Evolutionary conservation across 2,329 filamentous ascomycete genomes (phyloP).

Genomic region (Dactylella cylindrospora): DNA sequence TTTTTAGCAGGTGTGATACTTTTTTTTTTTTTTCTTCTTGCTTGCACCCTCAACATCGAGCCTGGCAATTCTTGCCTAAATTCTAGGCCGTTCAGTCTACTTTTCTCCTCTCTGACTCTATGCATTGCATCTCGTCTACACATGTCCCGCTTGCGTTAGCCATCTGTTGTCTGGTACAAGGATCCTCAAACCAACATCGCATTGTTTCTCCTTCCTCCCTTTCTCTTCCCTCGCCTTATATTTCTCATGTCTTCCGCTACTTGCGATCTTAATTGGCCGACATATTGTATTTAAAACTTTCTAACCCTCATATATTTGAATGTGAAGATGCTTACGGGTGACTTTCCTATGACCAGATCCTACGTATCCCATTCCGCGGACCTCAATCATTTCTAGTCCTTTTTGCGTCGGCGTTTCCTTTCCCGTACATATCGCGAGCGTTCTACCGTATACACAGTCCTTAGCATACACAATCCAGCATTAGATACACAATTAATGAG

Average conservation of each 20-base stretch:
- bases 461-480: slow-evolving; percentile 8
- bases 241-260: not conserved
- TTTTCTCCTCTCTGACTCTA: slow-evolving; percentile 25
- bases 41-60: slow-evolving; percentile 9
- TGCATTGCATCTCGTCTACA: slow-evolving; percentile 21
- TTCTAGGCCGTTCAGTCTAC: too few relatives aligned
- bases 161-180: too few relatives aligned
- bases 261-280: slow-evolving; percentile 6
- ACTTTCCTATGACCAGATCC: slow-evolving; percentile 33
- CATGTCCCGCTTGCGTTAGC: slow-evolving; percentile 5
- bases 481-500: slow-evolving; percentile 25
- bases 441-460: slow-evolving; percentile 13
- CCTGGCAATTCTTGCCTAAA: too few relatives aligned
- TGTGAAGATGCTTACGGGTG: slow-evolving; percentile 10
- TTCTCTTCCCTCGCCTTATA: too few relatives aligned
- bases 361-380: slow-evolving; percentile 20
- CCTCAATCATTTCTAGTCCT: slow-evolving; percentile 8
- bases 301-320: slow-evolving; percentile 2
- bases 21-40: too few relatives aligned
- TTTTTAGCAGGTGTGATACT: too few relatives aligned
- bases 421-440: slow-evolving; percentile 13
- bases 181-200: too few relatives aligned
- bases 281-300: slow-evolving; percentile 9
- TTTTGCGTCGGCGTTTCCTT: slow-evolving; percentile 24
- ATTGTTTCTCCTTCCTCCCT: slow-evolving; percentile 10